Conservation (phyloP, 345 rosid genomes). For the Lepidium africanum region DNA sequence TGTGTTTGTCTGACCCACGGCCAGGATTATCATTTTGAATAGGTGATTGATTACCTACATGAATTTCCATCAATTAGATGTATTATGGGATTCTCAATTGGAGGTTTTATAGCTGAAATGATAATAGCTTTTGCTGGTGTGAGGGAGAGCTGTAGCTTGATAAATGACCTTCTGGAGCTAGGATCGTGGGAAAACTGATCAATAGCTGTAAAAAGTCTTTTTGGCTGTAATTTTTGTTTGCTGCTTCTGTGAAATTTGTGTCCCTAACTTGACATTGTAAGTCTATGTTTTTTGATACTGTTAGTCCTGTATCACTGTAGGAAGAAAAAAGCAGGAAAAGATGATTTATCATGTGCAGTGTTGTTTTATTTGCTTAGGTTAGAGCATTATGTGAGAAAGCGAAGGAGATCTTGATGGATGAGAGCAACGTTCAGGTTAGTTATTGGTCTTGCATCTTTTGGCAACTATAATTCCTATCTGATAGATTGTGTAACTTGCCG, state of each 20-base stretch:
- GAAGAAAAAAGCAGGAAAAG: background rate
- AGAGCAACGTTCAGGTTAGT: constrained; percentile 96
- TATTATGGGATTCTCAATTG: background rate
- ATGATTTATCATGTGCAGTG: background rate
- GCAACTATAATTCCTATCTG: background rate
- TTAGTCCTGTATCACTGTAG: background rate
- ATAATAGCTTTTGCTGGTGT: background rate
- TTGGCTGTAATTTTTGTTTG: background rate
- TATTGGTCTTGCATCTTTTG: constrained; percentile 9
- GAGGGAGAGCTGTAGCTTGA: background rate
- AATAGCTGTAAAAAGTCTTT: background rate
- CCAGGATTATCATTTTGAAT: background rate
- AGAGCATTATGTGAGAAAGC: constrained; percentile 93
- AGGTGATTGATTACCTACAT: background rate
- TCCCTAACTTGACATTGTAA: background rate
- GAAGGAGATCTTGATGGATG: constrained; percentile 93
- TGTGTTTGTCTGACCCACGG: background rate
- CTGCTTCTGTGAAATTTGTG: background rate
- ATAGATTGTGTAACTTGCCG: background rate
- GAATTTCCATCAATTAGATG: background rate
- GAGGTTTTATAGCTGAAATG: background rate
- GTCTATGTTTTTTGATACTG: background rate
- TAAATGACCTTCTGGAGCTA: background rate
- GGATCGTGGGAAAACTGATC: background rate
- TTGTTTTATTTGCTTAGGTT: constrained; percentile 41